A percentile compares a stretch with the other conserved stretches of the same genome.
These are phyloP conservation scores for Edaphochlamys debaryana DNA, from an alignment of 139 green algal genomes.

Conservation along the genomic window DNA sequence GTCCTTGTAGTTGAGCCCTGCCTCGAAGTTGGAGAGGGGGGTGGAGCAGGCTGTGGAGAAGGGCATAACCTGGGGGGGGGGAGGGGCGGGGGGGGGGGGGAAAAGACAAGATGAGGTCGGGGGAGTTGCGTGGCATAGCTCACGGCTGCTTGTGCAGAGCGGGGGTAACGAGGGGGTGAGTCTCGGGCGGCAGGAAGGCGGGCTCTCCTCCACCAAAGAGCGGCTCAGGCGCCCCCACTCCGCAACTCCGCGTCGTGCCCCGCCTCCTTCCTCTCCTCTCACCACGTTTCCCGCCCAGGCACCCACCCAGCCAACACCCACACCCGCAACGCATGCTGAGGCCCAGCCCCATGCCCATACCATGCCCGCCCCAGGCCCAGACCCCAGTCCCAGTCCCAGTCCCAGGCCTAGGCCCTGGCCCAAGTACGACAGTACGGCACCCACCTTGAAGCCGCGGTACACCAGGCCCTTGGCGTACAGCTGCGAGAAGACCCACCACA, in stretches of 20 bases:
- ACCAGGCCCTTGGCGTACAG: conserved; percentile 96
- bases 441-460: conserved; percentile 97
- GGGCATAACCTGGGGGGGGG: conserved; percentile 91
- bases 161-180: background rate
- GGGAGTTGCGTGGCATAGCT: too few relatives aligned
- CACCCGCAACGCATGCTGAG: background rate
- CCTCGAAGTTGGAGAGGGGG: conserved; percentile 98
- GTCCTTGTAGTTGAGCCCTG: conserved; percentile 98
- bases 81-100: too few relatives aligned
- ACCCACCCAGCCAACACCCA: background rate
- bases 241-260: too few relatives aligned
- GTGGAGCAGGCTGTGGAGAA: conserved; percentile 96
- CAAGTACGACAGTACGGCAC: too few relatives aligned
- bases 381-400: too few relatives aligned
- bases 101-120: too few relatives aligned
- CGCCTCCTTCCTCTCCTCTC: too few relatives aligned
- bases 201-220: too few relatives aligned
- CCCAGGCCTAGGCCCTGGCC: too few relatives aligned
- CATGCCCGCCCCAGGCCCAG: background rate
- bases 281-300: too few relatives aligned
- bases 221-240: too few relatives aligned
- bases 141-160: background rate
- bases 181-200: too few relatives aligned
- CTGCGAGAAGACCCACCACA: conserved; percentile 95
- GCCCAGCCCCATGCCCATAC: background rate